phyloP scores from a whole-genome alignment of 1,284 basidiomycete genomes.

The Volvariella surrecta region DNA sequence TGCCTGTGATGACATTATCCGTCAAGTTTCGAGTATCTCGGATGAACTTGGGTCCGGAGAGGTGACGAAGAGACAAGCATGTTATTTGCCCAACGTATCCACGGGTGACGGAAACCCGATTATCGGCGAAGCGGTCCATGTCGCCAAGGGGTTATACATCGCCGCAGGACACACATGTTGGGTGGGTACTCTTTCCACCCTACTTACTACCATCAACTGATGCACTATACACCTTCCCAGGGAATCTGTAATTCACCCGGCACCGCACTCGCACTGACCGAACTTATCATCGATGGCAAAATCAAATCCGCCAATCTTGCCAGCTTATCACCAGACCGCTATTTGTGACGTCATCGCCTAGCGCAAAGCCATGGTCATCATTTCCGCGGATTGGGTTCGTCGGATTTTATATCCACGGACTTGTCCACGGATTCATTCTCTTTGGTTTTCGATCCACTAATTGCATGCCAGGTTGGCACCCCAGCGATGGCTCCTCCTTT shows the following conservation, averaged over 20 bases:
- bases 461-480: no score
- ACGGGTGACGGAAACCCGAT: conserved; percentile 45
- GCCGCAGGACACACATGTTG: conserved; percentile 67
- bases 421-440: no score
- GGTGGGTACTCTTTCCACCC: conserved; percentile 28
- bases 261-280: conserved; percentile 51
- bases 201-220: conserved; percentile 6
- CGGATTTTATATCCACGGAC: no score
- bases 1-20: conserved; percentile 46
- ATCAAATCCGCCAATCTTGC: conserved; percentile 41
- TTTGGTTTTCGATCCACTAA: no score
- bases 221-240: conserved; percentile 22
- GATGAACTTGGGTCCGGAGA: conserved; percentile 39
- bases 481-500: no score
- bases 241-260: conserved; percentile 69
- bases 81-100: conserved; percentile 53
- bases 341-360: conserved; percentile 17
- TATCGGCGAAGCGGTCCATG: conserved; percentile 40
- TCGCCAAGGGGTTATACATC: conserved; percentile 47
- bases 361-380: no score
- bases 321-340: conserved; percentile 34
- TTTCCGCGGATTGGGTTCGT: no score
- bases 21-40: conserved; percentile 52
- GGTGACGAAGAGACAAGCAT: conserved; percentile 54
- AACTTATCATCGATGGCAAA: conserved; percentile 49